Conservation (phyloP, 352 stramenopile genomes). For the Globisporangium camurandrum region DNA sequence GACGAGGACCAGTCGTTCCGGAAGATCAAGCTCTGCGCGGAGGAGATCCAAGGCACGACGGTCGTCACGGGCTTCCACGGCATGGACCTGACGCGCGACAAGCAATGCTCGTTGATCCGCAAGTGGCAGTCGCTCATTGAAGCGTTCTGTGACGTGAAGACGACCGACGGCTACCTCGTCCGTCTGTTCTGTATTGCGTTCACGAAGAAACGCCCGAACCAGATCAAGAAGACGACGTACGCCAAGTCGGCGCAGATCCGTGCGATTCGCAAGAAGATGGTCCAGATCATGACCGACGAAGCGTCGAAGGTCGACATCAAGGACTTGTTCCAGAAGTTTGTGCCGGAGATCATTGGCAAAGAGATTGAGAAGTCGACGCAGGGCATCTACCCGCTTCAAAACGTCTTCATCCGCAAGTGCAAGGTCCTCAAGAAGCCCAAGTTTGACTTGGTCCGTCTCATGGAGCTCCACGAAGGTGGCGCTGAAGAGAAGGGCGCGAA, state of each 20-base stretch:
- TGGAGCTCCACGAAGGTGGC: conserved; percentile 98
- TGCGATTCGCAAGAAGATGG: conserved; percentile 98
- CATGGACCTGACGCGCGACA: conserved; percentile 96
- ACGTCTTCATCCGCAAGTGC: conserved; percentile 99
- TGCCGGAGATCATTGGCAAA: conserved; percentile 96
- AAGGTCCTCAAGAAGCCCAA: conserved; percentile 99
- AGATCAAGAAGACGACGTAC: conserved; percentile 99
- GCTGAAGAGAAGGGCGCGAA: conserved; percentile 90
- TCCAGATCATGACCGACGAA: conserved; percentile 96
- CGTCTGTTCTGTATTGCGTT: conserved; percentile 99
- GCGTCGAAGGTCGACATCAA: conserved; percentile 98
- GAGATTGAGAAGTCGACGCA: conserved; percentile 97
- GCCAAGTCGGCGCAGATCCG: conserved; percentile 96
- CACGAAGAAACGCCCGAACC: conserved; percentile 98
- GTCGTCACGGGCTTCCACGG: conserved; percentile 87
- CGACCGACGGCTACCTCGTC: conserved; percentile 98
- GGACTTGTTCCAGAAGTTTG: conserved; percentile 98
- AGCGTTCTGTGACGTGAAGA: conserved; percentile 98
- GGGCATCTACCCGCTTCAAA: conserved; percentile 98
- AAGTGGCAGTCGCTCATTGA: conserved; percentile 99
- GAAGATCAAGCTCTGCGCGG: conserved; percentile 98
- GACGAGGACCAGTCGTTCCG: conserved; percentile 97
- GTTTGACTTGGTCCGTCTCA: conserved; percentile 99
- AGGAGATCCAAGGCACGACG: conserved; percentile 95
- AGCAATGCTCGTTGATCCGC: conserved; percentile 99